Base-by-base conservation (phyloP, 768 basidiomycete species). In the Xerocomellus dryophilus region DNA sequence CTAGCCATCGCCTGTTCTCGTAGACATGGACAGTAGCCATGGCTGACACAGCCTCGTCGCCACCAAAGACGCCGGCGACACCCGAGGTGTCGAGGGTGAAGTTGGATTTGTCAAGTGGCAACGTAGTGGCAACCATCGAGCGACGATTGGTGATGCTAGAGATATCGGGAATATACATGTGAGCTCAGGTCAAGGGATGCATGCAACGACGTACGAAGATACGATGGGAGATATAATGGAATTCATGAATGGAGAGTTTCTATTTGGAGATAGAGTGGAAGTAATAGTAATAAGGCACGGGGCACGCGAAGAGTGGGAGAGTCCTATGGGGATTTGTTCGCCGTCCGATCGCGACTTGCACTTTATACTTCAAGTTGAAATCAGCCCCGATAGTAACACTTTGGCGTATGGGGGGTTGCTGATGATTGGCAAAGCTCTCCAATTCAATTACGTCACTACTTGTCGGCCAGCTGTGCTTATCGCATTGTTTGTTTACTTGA, bases 11-110 rank as follows among this genome's bases (percentile, higher is more conserved):
- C 43, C 70, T 66, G 8, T 65, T 63, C 47, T 65, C 60, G 50
- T 65, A 71, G 17, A 75, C 53, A 44, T 74, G 74, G 14, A 75
- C 66, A 2, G 71, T 71, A 1, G 67, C 65, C 69, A 75, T 74
- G 20, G 74, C 70, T 1, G 74, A 66, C 6, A 75, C 63, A 7
- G 73, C 73, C 36, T 74, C 73, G 12, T 73, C 72, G 10, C 73
- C 73, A 29, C 73, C 73, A 31, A 74, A 66, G 45, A 74, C 65
- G 14, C 73, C 72, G 1, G 72, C 73, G 8, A 75, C 65, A 25
- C 73, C 71, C 34, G 67, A 66, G 2, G 66, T 62, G 35, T 71
- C 64, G 1, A 72, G 71, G 17, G 56, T 61, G 47, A 69, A 71
- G 1, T 31, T 27, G 38, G 67, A 62, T 11, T 44, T 48, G 35